Evolutionary conservation across 371 early-diverging fungal species (phyloP), one percentile per base, ranked within the genome.

Genomic region (Mortierella sp.): DNA sequence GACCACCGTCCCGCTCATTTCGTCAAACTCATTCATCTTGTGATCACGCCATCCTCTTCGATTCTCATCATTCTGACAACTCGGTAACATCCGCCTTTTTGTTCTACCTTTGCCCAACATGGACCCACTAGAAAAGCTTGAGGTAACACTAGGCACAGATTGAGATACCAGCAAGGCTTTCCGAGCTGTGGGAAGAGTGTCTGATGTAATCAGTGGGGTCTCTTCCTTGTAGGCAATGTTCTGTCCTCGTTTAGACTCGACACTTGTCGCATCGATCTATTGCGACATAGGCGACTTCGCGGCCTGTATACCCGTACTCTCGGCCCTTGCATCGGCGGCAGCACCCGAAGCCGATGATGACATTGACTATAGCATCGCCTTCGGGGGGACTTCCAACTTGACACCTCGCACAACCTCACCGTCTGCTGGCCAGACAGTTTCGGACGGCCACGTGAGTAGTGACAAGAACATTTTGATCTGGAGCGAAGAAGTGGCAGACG

Each of bases 171-270:
- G n/a, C n/a, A n/a, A n/a, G n/a, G n/a, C n/a, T n/a, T n/a, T n/a
- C n/a, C n/a, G n/a, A n/a, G n/a, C n/a, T n/a, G n/a, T n/a, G n/a
- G n/a, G n/a, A n/a, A n/a, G n/a, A n/a, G n/a, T n/a, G n/a, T n/a
- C n/a, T n/a, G n/a, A n/a, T n/a, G n/a, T n/a, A n/a, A n/a, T n/a
- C n/a, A n/a, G n/a, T n/a, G n/a, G n/a, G n/a, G n/a, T n/a, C n/a
- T n/a, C n/a, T n/a, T n/a, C n/a, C n/a, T n/a, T n/a, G n/a, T n/a
- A 74, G 76, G 76, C 76, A 55, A 76, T 76, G 76, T 76, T 76
- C 39, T 76, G 76, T 50, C 76, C 76, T 25, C 63, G 68, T 34
- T 54, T 76, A 19, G 76, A 76, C 54, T 76, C 76, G 19, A 65
- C 76, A 22, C 53, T 76, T 31, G 69, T 76, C 53, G 76, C 68